Evolutionary conservation across 805 yeast genomes (phyloP), one percentile per base, ranked within the genome.

Genomic region (Kazachstania psychrophila): DNA sequence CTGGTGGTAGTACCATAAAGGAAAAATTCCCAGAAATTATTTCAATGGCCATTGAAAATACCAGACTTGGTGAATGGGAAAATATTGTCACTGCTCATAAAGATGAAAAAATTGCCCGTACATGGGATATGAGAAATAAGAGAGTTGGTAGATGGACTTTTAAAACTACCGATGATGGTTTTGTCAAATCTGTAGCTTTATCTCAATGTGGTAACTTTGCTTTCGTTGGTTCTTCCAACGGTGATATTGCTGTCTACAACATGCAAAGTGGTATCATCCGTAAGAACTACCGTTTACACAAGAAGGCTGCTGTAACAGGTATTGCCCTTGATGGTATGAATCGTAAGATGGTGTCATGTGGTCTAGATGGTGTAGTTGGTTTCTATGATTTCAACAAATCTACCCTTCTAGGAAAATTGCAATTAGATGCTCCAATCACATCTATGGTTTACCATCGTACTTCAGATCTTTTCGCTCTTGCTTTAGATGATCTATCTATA

Each of bases 141-240:
- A 77, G 87, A 52, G 75, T 87, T 3, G 96, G 96, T 16, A 72
- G 79, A 41, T 74, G 79, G 68, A 66, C 66, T 25, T 64, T 94
- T 25, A 57, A 65, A 3, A 83, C 96, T 1, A 72, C 73, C n/a
- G 97, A 92, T 60, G 77, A 71, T 5, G 86, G 89, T 2, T 52
- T 72, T 8, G 94, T 77, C 7, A 83, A 79, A 53, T 59, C 82
- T 22, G 89, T 86, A 7, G 71, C 82, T 14, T 73, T 89, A 16
- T 83, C 96, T 0, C 82, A 77, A 39, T 92, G 99, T 69, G 98
- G 98, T 26, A 94, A 94, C 58, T 92, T 94, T 60, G 96, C 83
- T 1, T 62, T 89, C 27, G 80, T 94, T 15, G 99, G 97, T 10
- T 86, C 96, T 2, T 71, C 88, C 2, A 60, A 64, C 29, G 99